A percentile compares a stretch with the other conserved stretches of the same genome.
Conservation (phyloP, 192 early-diverging fungal species). For the Pilaira anomala region DNA sequence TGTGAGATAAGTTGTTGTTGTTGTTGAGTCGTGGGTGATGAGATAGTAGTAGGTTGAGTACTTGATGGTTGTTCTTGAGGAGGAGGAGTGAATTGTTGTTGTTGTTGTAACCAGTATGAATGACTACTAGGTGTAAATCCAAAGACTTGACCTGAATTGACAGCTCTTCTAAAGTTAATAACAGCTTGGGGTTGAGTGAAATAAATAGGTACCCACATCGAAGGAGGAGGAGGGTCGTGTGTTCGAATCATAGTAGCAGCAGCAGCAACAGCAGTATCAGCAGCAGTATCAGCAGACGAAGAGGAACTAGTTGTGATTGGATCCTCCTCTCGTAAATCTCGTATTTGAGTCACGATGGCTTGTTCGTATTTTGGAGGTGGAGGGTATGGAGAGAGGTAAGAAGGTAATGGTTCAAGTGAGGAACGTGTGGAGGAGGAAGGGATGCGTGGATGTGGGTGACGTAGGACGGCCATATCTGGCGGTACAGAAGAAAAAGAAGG, state of each 20-base stretch:
- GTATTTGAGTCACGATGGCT: conserved; percentile 24
- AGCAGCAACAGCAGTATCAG: background rate
- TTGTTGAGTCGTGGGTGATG: no score
- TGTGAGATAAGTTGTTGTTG: no score
- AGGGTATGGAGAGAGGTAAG: conserved; percentile 8
- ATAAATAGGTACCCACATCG: conserved; percentile 9
- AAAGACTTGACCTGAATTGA: no score
- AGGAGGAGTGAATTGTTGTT: no score
- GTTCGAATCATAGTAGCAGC: background rate
- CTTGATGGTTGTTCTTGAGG: no score
- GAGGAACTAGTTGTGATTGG: no score
- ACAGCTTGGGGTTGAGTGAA: background rate
- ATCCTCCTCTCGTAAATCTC: conserved; percentile 1
- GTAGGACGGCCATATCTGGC: conserved; percentile 3
- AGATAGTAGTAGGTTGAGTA: no score
- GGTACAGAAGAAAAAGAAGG: conserved; percentile 17
- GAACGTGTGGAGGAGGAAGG: conserved; percentile 1
- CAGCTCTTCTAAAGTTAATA: background rate
- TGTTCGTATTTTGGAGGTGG: conserved; percentile 26
- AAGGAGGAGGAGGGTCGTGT: background rate
- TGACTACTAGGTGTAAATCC: no score
- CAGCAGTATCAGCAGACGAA: no score
- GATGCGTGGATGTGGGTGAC: background rate
- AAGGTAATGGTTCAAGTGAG: conserved; percentile 6
- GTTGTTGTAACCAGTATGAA: no score